Evolutionary conservation across 352 stramenopile genomes (phyloP).

Genomic region (Pythium aquatile): DNA sequence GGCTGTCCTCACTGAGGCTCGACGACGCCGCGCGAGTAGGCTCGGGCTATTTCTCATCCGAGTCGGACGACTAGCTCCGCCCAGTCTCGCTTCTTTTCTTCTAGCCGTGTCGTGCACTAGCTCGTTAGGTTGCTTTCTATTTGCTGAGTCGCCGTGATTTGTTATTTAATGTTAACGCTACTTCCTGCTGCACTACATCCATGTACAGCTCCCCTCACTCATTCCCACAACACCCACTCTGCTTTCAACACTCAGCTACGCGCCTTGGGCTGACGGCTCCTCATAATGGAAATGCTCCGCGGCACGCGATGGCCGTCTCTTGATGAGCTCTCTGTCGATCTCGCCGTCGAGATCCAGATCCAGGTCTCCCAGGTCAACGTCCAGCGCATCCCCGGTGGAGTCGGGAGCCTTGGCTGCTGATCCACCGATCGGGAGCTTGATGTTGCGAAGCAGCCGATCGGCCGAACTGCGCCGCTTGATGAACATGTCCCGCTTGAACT

Average conservation of each 20-base stretch:
- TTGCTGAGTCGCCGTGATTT: constrained; percentile 3
- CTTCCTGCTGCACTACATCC: neutral
- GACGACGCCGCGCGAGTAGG: constrained; percentile 56
- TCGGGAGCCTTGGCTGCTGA: neutral
- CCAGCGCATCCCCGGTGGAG: constrained; percentile 2
- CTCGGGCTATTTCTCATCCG: constrained; percentile 45
- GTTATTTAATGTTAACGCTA: constrained; percentile 8
- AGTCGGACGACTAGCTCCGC: constrained; percentile 10
- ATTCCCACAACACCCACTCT: neutral
- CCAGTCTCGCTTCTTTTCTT: neutral
- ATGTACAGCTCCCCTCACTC: neutral
- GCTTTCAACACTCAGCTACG: neutral
- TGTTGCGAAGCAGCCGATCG: constrained; percentile 33
- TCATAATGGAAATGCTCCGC: constrained; percentile 23
- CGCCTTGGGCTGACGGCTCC: neutral
- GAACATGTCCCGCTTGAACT: constrained; percentile 49
- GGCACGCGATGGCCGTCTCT: constrained; percentile 46
- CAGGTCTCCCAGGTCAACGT: constrained; percentile 52
- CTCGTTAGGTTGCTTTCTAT: constrained; percentile 1
- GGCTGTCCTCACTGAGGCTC: constrained; percentile 51
- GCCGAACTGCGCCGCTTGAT: constrained; percentile 42
- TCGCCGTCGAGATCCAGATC: constrained; percentile 70
- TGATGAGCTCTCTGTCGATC: constrained; percentile 67
- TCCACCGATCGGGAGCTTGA: constrained; percentile 14
- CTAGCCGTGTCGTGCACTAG: constrained; percentile 3